phyloP scores from a whole-genome alignment of 306 rosid species.

The Cucumis hystrix region DNA sequence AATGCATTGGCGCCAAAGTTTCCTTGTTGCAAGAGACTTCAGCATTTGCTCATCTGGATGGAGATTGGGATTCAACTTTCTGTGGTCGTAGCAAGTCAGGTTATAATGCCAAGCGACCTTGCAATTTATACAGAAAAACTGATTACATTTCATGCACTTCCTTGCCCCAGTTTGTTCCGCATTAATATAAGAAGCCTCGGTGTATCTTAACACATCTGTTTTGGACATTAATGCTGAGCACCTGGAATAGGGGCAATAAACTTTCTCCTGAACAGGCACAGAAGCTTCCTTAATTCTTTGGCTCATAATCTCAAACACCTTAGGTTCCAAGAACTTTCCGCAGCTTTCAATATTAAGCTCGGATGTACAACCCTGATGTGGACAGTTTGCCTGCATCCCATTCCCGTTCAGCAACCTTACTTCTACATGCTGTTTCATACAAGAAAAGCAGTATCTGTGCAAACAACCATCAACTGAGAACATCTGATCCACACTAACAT shows the following conservation, averaged over 20 bases:
- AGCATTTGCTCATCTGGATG: conserved; percentile 46
- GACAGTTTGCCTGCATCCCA: conserved; percentile 51
- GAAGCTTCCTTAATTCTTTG: conserved; percentile 55
- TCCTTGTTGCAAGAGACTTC: conserved; percentile 46
- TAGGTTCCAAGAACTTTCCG: conserved; percentile 43
- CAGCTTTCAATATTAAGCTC: conserved; percentile 49
- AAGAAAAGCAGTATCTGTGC: conserved; percentile 60
- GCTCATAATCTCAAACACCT: conserved; percentile 34
- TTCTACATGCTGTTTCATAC: conserved; percentile 76
- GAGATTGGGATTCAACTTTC: conserved; percentile 29
- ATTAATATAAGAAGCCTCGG: conserved; percentile 10
- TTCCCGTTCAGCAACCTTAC: conserved; percentile 35
- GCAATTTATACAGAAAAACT: conserved; percentile 52
- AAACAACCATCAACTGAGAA: conserved; percentile 51
- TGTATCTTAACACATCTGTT: conserved; percentile 34
- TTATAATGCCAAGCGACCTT: conserved; percentile 68
- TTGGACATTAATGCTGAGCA: conserved; percentile 70
- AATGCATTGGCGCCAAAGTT: conserved; percentile 60
- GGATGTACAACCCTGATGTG: conserved; percentile 45
- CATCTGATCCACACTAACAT: conserved; percentile 27
- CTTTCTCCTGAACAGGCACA: conserved; percentile 39
- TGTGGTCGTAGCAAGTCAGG: conserved; percentile 28
- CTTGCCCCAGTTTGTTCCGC: conserved; percentile 25
- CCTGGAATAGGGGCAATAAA: conserved; percentile 64
- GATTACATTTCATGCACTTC: conserved; percentile 55